A percentile compares a stretch with the other conserved stretches of the same genome.
These are phyloP conservation scores for Pythium graminicola DNA, from an alignment of 352 stramenopile genomes.

Conservation along the genomic window DNA sequence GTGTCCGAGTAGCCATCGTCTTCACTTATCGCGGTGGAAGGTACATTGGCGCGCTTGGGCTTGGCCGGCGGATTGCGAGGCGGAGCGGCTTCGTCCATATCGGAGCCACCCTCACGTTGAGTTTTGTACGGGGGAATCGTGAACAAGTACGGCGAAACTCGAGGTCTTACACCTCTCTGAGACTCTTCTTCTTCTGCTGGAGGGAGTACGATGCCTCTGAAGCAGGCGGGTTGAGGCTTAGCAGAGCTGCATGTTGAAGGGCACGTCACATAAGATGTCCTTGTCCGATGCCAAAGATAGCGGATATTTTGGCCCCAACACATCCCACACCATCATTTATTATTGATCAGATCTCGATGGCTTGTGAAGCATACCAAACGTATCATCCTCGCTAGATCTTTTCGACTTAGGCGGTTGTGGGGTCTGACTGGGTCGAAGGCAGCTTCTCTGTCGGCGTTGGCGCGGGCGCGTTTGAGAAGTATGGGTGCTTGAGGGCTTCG, in stretches of 20 bases:
- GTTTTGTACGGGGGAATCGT: constrained; percentile 31
- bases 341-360: neutral
- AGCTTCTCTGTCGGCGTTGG: constrained; percentile 76
- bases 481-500: constrained; percentile 87
- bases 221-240: no score
- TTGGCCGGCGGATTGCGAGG: constrained; percentile 61
- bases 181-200: constrained; percentile 7
- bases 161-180: constrained; percentile 4
- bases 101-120: constrained; percentile 18
- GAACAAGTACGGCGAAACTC: constrained; percentile 1
- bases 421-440: constrained; percentile 42
- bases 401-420: constrained; percentile 21
- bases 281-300: constrained; percentile 11
- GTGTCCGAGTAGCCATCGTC: constrained; percentile 61
- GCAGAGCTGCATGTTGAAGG: neutral
- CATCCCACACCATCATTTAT: constrained; percentile 1
- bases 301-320: neutral
- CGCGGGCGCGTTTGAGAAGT: constrained; percentile 81
- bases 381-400: no score
- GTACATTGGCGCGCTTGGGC: constrained; percentile 57
- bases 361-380: no score
- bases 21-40: constrained; percentile 29
- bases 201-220: no score
- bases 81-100: constrained; percentile 52
- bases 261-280: constrained; percentile 6